These are phyloP conservation scores for Debaryomyces subglobosus DNA, from an alignment of 1,139 yeast genomes.

Conservation along the genomic window DNA sequence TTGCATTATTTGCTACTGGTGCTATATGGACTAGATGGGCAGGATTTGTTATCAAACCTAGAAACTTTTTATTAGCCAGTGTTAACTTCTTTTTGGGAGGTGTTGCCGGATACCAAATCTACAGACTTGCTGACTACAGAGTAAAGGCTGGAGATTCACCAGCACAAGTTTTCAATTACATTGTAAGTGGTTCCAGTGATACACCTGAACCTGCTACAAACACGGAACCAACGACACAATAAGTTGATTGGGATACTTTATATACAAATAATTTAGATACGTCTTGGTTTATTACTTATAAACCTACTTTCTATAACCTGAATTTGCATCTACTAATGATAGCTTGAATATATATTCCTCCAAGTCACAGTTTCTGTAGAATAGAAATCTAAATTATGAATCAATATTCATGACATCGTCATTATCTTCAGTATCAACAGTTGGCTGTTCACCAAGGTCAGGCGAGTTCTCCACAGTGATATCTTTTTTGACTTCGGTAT, in stretches of 20 bases:
- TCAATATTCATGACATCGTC: slow-evolving; percentile 22
- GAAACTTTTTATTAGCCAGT: slow-evolving; percentile 83
- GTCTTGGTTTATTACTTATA: neutral
- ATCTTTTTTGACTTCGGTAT: neutral
- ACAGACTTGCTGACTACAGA: slow-evolving; percentile 71
- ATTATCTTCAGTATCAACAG: slow-evolving; percentile 7
- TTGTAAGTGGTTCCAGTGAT: slow-evolving; percentile 40
- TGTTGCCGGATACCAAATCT: slow-evolving; percentile 85
- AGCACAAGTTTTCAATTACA: slow-evolving; percentile 57
- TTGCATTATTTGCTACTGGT: slow-evolving; percentile 90
- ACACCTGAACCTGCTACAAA: slow-evolving; percentile 1
- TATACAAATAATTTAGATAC: neutral
- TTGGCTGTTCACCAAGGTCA: neutral
- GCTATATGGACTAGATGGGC: slow-evolving; percentile 99
- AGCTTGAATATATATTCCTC: slow-evolving; percentile 2
- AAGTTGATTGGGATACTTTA: neutral
- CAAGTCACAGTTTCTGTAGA: neutral
- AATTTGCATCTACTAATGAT: slow-evolving; percentile 3
- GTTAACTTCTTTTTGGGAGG: slow-evolving; percentile 92
- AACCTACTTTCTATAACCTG: neutral
- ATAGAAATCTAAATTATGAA: neutral
- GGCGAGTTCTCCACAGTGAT: neutral
- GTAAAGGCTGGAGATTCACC: slow-evolving; percentile 49
- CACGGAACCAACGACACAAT: neutral
- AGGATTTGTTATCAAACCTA: slow-evolving; percentile 82